Conservation (phyloP, 1,284 basidiomycete genomes). For the Tilletia walkeri region DNA sequence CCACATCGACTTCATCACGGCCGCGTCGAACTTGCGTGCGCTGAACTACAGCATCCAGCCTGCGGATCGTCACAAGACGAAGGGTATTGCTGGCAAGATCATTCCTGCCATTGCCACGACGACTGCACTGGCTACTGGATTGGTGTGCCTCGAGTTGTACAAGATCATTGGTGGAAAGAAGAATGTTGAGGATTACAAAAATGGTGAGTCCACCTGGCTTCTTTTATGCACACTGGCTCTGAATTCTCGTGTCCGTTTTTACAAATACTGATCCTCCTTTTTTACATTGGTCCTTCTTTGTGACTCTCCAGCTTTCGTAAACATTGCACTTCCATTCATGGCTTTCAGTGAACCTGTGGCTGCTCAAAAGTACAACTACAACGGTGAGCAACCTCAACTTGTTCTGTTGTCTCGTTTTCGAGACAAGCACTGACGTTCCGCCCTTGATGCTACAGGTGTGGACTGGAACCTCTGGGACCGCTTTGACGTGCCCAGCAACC, state of each 20-base stretch:
- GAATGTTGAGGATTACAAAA: slow-evolving; percentile 93
- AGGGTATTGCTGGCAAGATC: slow-evolving; percentile 99
- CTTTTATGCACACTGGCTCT: too few relatives aligned
- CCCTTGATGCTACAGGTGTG: not conserved
- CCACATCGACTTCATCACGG: slow-evolving; percentile 99
- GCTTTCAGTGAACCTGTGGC: slow-evolving; percentile 97
- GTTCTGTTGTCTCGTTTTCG: not conserved
- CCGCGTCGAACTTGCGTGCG: slow-evolving; percentile 94
- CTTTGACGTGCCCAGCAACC: slow-evolving; percentile 86
- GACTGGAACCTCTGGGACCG: slow-evolving; percentile 60
- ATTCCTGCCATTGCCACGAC: slow-evolving; percentile 99
- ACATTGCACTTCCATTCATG: slow-evolving; percentile 96
- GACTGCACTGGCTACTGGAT: slow-evolving; percentile 87
- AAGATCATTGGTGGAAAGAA: slow-evolving; percentile 89
- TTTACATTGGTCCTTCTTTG: not conserved
- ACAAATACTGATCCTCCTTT: too few relatives aligned
- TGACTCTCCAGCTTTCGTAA: slow-evolving; percentile 68
- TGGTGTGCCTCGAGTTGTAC: slow-evolving; percentile 95
- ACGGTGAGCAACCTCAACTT: slow-evolving; percentile 18
- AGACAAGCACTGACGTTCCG: too few relatives aligned
- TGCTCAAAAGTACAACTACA: slow-evolving; percentile 60
- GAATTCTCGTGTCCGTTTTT: not conserved
- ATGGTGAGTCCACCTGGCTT: slow-evolving; percentile 61
- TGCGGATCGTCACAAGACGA: slow-evolving; percentile 90
- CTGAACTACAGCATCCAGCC: slow-evolving; percentile 88